phyloP scores from a whole-genome alignment of 352 stramenopile species.

The Phytophthora ramorum region DNA sequence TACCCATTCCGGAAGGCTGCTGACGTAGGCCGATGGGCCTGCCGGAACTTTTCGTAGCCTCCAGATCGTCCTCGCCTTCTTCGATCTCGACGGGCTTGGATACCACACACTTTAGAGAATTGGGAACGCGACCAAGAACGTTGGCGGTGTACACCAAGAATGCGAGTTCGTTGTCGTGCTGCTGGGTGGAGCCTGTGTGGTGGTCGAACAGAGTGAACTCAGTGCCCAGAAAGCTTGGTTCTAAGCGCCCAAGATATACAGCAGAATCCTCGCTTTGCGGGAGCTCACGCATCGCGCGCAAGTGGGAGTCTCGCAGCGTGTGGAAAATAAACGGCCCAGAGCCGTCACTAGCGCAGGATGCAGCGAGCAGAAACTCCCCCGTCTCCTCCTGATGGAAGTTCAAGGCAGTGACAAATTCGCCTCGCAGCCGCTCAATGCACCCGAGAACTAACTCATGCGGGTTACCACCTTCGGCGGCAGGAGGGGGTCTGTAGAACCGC shows the following conservation, averaged over 20 bases:
- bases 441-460: conserved; percentile 60
- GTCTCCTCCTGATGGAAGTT: conserved; percentile 87
- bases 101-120: conserved; percentile 69
- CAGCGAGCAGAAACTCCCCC: conserved; percentile 77
- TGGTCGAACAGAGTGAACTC: conserved; percentile 89
- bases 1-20: conserved; percentile 44
- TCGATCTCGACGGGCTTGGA: conserved; percentile 26
- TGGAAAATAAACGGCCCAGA: conserved; percentile 85
- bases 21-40: conserved; percentile 25
- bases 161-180: conserved; percentile 67
- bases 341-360: conserved; percentile 72
- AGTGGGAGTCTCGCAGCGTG: conserved; percentile 78
- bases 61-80: conserved; percentile 15
- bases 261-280: conserved; percentile 78
- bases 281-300: conserved; percentile 76
- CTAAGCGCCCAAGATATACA: conserved; percentile 81
- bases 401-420: conserved; percentile 84
- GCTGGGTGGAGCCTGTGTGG: conserved; percentile 45
- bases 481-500: conserved; percentile 62
- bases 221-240: conserved; percentile 84
- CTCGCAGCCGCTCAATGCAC: conserved; percentile 72
- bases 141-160: conserved; percentile 86
- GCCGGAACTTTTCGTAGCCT: not conserved
- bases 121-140: conserved; percentile 78
- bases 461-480: conserved; percentile 6